Evolutionary conservation across 176 grass and related monocot species (phyloP).

Genomic region (Musa beccarii): DNA sequence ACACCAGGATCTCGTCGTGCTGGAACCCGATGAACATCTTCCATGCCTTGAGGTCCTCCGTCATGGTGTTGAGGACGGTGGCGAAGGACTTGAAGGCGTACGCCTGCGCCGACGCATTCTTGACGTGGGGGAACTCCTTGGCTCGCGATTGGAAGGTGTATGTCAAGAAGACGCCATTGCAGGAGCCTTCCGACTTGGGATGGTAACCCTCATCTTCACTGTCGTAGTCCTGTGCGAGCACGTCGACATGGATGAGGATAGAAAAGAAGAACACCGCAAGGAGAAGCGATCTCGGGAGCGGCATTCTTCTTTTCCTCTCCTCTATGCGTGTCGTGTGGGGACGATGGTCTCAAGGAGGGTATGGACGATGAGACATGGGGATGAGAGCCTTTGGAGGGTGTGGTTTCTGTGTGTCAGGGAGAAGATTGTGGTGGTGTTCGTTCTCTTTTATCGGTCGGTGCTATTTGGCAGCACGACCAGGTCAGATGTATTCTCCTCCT

Average conservation of each 20-base stretch:
- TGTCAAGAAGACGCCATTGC: conserved; percentile 79
- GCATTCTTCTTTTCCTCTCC: conserved; percentile 6
- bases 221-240: conserved; percentile 43
- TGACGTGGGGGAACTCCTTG: conserved; percentile 74
- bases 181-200: conserved; percentile 46
- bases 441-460: background rate
- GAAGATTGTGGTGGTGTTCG: background rate
- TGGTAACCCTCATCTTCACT: background rate
- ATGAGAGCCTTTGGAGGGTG: background rate
- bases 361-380: background rate
- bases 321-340: background rate
- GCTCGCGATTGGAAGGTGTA: conserved; percentile 66
- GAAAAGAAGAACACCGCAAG: conserved; percentile 10
- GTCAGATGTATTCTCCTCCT: conserved; percentile 2
- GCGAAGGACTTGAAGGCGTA: conserved; percentile 72
- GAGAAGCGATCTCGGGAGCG: background rate
- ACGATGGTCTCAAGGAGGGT: background rate
- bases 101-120: conserved; percentile 87
- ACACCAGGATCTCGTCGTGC: conserved; percentile 77
- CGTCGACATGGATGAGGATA: background rate
- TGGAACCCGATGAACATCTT: conserved; percentile 90
- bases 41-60: conserved; percentile 66
- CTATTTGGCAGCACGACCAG: background rate
- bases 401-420: background rate
- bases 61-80: conserved; percentile 69